These are phyloP conservation scores for Trematosphaeria pertusa DNA, from an alignment of 2,329 filamentous ascomycete species.

Conservation along the genomic window DNA sequence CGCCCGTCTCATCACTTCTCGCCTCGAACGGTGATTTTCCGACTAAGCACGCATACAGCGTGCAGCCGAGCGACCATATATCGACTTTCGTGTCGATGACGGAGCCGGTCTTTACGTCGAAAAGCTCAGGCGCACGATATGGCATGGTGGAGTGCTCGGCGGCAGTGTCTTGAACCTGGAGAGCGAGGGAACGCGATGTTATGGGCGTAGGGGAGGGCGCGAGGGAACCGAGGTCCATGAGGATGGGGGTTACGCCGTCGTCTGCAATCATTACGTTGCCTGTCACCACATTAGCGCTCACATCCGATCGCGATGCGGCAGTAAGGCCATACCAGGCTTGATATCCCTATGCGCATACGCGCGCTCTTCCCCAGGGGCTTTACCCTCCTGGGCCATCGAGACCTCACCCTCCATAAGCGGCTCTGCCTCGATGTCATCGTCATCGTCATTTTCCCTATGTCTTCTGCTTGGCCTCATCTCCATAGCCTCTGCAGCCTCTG, in stretches of 20 bases:
- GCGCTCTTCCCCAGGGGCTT: constrained; percentile 71
- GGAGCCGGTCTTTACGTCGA: constrained; percentile 93
- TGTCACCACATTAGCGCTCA: constrained; percentile 35
- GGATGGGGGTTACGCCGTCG: constrained; percentile 82
- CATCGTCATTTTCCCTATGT: constrained; percentile 61
- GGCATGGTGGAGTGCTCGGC: constrained; percentile 99
- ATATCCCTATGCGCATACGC: constrained; percentile 96
- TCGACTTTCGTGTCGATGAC: constrained; percentile 96
- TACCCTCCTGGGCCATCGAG: constrained; percentile 69
- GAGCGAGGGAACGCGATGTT: constrained; percentile 85
- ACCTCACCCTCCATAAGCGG: constrained; percentile 84
- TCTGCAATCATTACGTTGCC: constrained; percentile 99
- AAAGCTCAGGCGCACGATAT: constrained; percentile 95
- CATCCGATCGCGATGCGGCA: neutral
- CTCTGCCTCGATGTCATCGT: constrained; percentile 77
- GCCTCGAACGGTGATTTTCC: constrained; percentile 98
- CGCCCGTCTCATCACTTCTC: constrained; percentile 93
- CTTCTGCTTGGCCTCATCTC: constrained; percentile 52
- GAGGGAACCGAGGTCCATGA: constrained; percentile 97
- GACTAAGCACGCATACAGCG: constrained; percentile 94
- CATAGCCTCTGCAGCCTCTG: constrained; percentile 52
- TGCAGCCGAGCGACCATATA: constrained; percentile 97
- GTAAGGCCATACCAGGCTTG: constrained; percentile 77
- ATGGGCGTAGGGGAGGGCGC: constrained; percentile 87
- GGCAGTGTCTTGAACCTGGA: constrained; percentile 91